These are phyloP conservation scores for Acacia concinna DNA, from an alignment of 331 rosid species.

Conservation along the genomic window DNA sequence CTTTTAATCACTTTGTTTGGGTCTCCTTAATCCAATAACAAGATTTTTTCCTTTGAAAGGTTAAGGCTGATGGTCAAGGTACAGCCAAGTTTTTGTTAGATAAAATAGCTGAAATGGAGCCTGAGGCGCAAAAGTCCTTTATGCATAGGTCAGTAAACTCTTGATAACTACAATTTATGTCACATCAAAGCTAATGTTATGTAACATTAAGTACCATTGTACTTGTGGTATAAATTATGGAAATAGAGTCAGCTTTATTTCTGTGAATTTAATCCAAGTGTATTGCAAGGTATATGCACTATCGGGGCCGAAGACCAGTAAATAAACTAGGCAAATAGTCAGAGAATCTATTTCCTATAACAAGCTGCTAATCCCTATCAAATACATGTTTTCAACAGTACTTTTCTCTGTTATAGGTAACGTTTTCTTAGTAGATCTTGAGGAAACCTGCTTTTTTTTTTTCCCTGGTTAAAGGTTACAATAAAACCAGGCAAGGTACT, in stretches of 20 bases:
- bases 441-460: constrained; percentile 13
- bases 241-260: not conserved
- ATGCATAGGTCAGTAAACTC: constrained; percentile 84
- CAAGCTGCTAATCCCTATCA: not conserved
- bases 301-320: not conserved
- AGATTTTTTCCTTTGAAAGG: constrained; percentile 50
- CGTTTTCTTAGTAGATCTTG: constrained; percentile 9
- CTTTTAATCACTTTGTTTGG: constrained; percentile 25
- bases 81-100: constrained; percentile 78
- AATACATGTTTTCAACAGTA: not conserved
- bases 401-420: constrained; percentile 1
- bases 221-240: not conserved
- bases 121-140: constrained; percentile 94
- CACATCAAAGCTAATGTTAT: constrained; percentile 13
- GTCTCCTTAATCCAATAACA: constrained; percentile 32
- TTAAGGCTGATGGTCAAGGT: constrained; percentile 67
- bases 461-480: not conserved
- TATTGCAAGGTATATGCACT: not conserved
- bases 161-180: constrained; percentile 13
- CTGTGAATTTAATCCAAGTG: not conserved
- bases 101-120: constrained; percentile 75
- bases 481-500: not conserved
- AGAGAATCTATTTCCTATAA: not conserved
- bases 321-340: not conserved
- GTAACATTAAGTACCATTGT: constrained; percentile 17